phyloP scores from a whole-genome alignment of 1,284 basidiomycete genomes.

The Ceratobasidium sp. region DNA sequence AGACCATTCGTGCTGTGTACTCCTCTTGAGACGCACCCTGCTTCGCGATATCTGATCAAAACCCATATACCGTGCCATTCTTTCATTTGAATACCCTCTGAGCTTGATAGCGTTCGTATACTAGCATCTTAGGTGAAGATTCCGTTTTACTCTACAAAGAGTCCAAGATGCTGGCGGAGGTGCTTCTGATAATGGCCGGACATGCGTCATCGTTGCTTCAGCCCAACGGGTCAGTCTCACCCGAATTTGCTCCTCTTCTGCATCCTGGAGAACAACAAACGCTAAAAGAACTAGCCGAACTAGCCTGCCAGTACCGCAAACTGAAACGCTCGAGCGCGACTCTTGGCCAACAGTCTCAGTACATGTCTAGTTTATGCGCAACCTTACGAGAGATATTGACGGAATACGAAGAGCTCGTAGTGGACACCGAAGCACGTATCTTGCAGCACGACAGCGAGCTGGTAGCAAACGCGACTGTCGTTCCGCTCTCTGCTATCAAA shows the following conservation, averaged over 20 bases:
- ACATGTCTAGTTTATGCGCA: slow-evolving; percentile 81
- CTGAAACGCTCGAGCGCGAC: slow-evolving; percentile 69
- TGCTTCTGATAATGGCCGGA: slow-evolving; percentile 85
- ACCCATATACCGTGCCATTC: no score
- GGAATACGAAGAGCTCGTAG: slow-evolving; percentile 85
- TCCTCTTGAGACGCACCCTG: no score
- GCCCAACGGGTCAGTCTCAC: slow-evolving; percentile 63
- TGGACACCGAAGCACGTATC: slow-evolving; percentile 84
- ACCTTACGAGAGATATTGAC: slow-evolving; percentile 79
- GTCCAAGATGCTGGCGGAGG: slow-evolving; percentile 80
- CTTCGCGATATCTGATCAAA: no score
- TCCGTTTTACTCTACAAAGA: no score
- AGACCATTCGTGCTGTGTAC: no score
- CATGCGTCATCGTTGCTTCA: slow-evolving; percentile 86
- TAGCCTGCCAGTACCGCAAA: slow-evolving; percentile 79
- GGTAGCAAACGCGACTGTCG: slow-evolving; percentile 81
- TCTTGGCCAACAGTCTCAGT: slow-evolving; percentile 66
- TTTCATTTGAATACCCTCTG: no score
- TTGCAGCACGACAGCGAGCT: slow-evolving; percentile 77
- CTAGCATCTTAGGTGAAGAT: no score
- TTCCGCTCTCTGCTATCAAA: slow-evolving; percentile 76
- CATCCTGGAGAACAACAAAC: slow-evolving; percentile 90
- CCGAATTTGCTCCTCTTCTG: slow-evolving; percentile 77
- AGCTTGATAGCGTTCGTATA: no score
- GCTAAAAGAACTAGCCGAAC: slow-evolving; percentile 77